Conservation (phyloP, 768 basidiomycete genomes). For the Lactarius deliciosus region DNA sequence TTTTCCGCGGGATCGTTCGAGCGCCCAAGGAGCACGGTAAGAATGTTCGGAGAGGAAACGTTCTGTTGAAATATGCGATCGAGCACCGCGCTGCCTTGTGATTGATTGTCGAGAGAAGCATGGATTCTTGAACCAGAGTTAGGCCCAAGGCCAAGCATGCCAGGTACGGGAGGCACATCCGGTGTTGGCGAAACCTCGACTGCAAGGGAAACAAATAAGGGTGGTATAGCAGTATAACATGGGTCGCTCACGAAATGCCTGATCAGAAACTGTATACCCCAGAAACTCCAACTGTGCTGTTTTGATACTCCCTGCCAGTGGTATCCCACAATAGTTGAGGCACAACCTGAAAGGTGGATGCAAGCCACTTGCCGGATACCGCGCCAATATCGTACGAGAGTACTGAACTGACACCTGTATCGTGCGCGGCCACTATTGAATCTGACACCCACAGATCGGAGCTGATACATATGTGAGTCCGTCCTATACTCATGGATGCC, state of each 20-base stretch:
- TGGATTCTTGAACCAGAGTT: constrained; percentile 33
- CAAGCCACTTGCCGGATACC: constrained; percentile 11
- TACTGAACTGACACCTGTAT: constrained; percentile 29
- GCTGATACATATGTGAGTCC: constrained; percentile 24
- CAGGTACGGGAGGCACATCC: constrained; percentile 30
- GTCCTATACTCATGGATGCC: background rate
- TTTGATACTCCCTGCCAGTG: constrained; percentile 31
- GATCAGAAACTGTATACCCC: constrained; percentile 33
- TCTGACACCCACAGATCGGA: constrained; percentile 38
- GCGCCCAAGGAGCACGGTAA: constrained; percentile 37
- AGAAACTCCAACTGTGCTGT: constrained; percentile 33
- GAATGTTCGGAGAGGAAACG: constrained; percentile 35
- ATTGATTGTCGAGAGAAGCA: constrained; percentile 21
- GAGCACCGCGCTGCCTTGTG: constrained; percentile 34
- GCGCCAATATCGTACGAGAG: constrained; percentile 20
- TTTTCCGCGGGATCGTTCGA: constrained; percentile 34
- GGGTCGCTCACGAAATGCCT: constrained; percentile 33
- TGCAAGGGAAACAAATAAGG: background rate
- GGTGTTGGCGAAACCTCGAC: constrained; percentile 24
- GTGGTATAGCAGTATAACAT: background rate
- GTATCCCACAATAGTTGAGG: constrained; percentile 20
- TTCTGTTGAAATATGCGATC: constrained; percentile 38
- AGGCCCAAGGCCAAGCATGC: constrained; percentile 39
- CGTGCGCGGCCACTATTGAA: constrained; percentile 30
- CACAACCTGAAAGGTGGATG: background rate